Evolutionary conservation across 164 flowering plant genomes (phyloP).

Genomic region (Umbellularia californica): DNA sequence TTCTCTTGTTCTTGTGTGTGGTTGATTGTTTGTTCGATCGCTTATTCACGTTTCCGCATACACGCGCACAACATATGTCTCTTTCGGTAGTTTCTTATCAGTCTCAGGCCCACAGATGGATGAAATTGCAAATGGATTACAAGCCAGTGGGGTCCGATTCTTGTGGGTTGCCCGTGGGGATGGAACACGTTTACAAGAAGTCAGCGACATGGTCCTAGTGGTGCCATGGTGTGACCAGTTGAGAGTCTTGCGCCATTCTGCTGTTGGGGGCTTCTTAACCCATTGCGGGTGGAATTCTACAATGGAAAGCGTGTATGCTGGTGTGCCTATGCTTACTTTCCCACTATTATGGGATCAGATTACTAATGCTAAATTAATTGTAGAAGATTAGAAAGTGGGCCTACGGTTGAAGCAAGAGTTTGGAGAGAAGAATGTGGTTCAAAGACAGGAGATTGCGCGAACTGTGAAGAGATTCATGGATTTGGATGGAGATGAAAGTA

Average conservation of each 20-base stretch:
- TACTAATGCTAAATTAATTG: constrained; percentile 34
- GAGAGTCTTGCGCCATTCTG: constrained; percentile 48
- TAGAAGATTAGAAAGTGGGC: constrained; percentile 62
- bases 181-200: constrained; percentile 15
- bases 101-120: constrained; percentile 32
- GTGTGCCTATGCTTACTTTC: constrained; percentile 54
- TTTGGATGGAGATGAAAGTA: constrained; percentile 6
- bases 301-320: constrained; percentile 40
- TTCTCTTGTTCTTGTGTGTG: no score
- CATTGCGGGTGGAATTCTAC: constrained; percentile 76
- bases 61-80: no score
- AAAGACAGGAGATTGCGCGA: neutral
- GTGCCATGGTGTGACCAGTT: constrained; percentile 75
- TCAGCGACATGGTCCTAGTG: constrained; percentile 34
- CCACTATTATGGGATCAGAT: constrained; percentile 51
- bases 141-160: constrained; percentile 26
- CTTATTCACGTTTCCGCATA: no score
- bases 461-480: constrained; percentile 3
- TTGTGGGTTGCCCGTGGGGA: constrained; percentile 47
- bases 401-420: constrained; percentile 26
- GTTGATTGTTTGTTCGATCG: no score
- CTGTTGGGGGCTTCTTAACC: constrained; percentile 65
- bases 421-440: constrained; percentile 18
- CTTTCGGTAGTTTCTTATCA: constrained; percentile 39
- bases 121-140: constrained; percentile 32